Percentiles rank a stretch among this genome's conserved stretches.
These are phyloP conservation scores for Cucurbita ficifolia DNA, from an alignment of 306 rosid genomes.

Conservation along the genomic window DNA sequence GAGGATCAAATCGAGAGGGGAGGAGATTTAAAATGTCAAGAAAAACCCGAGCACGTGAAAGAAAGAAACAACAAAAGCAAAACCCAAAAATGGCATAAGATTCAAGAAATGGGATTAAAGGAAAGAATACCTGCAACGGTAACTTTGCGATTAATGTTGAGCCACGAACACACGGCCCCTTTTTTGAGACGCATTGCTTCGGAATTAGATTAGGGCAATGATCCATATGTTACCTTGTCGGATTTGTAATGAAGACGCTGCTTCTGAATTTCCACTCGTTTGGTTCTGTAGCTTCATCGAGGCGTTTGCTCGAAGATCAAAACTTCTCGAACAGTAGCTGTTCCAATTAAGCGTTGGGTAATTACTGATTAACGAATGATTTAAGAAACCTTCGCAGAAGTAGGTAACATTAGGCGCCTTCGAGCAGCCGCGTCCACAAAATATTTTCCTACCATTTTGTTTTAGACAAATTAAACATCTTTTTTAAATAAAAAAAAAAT, in stretches of 20 bases:
- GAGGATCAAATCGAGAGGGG: not conserved
- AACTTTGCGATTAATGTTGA: not conserved
- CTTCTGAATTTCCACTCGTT: not conserved
- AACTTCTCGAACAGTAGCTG: not conserved
- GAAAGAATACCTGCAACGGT: conserved; percentile 1
- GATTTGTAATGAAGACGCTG: not conserved
- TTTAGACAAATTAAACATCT: no score
- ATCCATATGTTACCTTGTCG: not conserved
- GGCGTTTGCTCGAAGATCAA: not conserved
- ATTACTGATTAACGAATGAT: no score
- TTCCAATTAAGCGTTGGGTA: not conserved
- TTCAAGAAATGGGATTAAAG: conserved; percentile 2
- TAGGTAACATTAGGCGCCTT: no score
- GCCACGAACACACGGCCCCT: not conserved
- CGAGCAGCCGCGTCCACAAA: no score
- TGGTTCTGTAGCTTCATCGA: not conserved
- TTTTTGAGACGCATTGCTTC: not conserved
- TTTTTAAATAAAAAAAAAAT: no score
- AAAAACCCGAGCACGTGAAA: conserved; percentile 1
- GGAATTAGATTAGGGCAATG: not conserved
- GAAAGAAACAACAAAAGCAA: not conserved
- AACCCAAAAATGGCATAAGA: not conserved
- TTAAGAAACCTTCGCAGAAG: no score
- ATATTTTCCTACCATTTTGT: no score
- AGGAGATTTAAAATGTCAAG: not conserved